Percentiles rank a stretch among this genome's conserved stretches.
Conservation (phyloP, 2,329 filamentous ascomycete genomes). For the Paramyrothecium sp. region DNA sequence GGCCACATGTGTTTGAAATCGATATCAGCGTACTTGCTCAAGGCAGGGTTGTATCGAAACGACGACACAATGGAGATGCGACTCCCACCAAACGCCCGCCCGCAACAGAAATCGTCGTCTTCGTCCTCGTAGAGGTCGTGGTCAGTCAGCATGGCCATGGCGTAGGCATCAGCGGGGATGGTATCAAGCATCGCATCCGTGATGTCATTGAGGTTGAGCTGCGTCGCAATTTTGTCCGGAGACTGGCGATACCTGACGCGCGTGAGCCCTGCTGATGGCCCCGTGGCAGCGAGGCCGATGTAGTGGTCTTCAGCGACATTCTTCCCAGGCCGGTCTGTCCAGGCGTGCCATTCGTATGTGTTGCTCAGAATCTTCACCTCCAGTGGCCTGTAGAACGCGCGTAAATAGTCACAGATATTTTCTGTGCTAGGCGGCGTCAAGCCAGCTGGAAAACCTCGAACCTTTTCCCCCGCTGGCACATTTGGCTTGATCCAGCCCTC, state of each 20-base stretch:
- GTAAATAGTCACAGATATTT: constrained; percentile 35
- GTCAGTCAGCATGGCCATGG: constrained; percentile 54
- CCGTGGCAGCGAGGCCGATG: constrained; percentile 42
- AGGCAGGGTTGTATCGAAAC: constrained; percentile 58
- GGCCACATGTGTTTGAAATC: constrained; percentile 61
- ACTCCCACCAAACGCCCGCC: constrained; percentile 63
- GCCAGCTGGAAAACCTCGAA: constrained; percentile 3
- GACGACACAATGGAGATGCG: constrained; percentile 61
- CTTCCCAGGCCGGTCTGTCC: constrained; percentile 31
- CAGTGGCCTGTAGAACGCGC: constrained; percentile 53
- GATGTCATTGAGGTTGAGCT: constrained; percentile 61
- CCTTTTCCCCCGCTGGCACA: constrained; percentile 5
- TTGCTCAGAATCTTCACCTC: constrained; percentile 41
- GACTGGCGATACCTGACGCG: constrained; percentile 50
- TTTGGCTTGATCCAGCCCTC: constrained; percentile 37
- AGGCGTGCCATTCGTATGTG: constrained; percentile 44
- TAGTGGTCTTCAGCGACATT: constrained; percentile 20
- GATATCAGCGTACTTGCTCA: constrained; percentile 36
- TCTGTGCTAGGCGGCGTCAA: constrained; percentile 19
- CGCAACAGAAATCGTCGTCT: constrained; percentile 66
- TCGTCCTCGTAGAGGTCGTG: constrained; percentile 67
- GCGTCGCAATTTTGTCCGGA: constrained; percentile 45
- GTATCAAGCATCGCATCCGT: constrained; percentile 54
- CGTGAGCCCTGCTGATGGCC: constrained; percentile 23
- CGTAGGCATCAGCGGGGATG: constrained; percentile 57